A percentile compares a stretch with the other conserved stretches of the same genome.
phyloP scores from a whole-genome alignment of 2,329 filamentous ascomycete species.

The Colletotrichum salicis region DNA sequence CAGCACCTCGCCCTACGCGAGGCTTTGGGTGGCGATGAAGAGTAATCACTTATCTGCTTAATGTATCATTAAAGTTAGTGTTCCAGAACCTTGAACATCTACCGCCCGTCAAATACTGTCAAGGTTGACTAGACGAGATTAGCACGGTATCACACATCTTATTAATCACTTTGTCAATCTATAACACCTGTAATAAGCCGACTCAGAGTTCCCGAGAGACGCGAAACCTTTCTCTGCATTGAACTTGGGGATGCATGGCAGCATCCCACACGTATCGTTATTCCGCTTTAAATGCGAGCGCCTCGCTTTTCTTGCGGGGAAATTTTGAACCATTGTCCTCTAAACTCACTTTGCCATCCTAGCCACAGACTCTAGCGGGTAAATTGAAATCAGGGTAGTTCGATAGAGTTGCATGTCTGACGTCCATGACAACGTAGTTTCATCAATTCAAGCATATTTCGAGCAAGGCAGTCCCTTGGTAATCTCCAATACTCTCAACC shows the following conservation, averaged over 20 bases:
- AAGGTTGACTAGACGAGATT: neutral
- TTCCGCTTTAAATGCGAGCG: neutral
- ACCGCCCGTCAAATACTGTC: neutral
- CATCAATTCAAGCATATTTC: conserved; percentile 31
- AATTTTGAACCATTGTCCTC: too few relatives aligned
- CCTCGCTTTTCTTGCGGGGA: neutral
- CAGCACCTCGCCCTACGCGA: too few relatives aligned
- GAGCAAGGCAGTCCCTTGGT: conserved; percentile 10
- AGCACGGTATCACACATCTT: neutral
- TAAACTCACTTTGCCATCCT: neutral
- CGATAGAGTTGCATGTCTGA: conserved; percentile 12
- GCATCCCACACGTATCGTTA: neutral
- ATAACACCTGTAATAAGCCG: neutral
- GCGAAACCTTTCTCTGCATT: neutral
- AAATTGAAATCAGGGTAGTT: neutral
- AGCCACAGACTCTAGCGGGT: neutral
- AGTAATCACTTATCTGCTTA: neutral
- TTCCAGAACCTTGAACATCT: neutral
- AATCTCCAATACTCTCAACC: neutral
- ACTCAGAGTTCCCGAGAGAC: neutral
- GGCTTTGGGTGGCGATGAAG: neutral
- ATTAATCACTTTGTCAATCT: neutral
- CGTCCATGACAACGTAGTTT: neutral
- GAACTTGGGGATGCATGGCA: neutral
- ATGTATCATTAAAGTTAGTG: neutral